These are phyloP conservation scores for Corynascus novoguineensis DNA, from an alignment of 495 filamentous ascomycete genomes.

Conservation along the genomic window DNA sequence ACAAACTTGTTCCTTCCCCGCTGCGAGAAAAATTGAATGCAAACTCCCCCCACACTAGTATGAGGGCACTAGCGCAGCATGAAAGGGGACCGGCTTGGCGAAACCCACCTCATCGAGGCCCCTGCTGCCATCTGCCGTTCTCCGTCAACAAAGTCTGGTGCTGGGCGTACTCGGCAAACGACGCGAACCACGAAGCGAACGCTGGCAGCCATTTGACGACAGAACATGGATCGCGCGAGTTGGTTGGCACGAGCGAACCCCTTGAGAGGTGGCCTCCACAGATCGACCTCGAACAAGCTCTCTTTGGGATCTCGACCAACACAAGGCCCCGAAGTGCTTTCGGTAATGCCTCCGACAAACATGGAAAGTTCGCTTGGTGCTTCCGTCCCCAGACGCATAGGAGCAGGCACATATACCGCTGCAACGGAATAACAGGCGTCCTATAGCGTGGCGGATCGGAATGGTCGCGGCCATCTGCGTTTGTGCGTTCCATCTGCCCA, in stretches of 20 bases:
- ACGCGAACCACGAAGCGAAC: no score
- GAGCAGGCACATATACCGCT: conserved; percentile 30
- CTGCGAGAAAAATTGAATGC: not conserved
- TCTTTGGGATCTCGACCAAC: not conserved
- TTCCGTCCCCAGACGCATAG: conserved; percentile 25
- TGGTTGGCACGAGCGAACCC: no score
- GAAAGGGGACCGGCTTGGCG: conserved; percentile 8
- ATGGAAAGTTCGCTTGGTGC: conserved; percentile 14
- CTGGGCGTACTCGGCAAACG: conserved; percentile 8
- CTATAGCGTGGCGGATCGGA: conserved; percentile 23
- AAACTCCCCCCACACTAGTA: not conserved
- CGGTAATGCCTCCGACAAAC: conserved; percentile 22
- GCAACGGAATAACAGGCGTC: conserved; percentile 17
- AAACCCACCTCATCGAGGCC: conserved; percentile 2
- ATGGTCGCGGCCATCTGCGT: conserved; percentile 16
- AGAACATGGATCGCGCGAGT: no score
- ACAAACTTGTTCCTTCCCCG: not conserved
- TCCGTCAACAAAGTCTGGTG: conserved; percentile 1
- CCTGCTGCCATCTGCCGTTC: conserved; percentile 13
- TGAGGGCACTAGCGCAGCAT: no score
- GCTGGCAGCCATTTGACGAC: no score
- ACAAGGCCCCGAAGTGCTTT: conserved; percentile 8
- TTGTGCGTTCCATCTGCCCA: conserved; percentile 12
- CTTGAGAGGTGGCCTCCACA: not conserved
- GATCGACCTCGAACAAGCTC: not conserved